A percentile compares a stretch with the other conserved stretches of the same genome.
phyloP scores from a whole-genome alignment of 208 protist genomes.

The Polymyxa betae region DNA sequence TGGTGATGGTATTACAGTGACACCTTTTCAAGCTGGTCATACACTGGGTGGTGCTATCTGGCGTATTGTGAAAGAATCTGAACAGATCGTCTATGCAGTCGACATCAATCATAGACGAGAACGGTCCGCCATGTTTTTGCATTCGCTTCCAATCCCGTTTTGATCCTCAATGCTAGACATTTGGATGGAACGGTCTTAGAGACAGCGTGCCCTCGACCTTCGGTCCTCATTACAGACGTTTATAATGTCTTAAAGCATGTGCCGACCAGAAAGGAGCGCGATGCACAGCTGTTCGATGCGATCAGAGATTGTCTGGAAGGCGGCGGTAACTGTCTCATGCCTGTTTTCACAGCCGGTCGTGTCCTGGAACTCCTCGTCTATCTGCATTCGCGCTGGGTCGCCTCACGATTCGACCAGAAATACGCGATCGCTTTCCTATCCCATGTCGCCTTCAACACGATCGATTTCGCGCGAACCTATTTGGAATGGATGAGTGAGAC shows the following conservation, averaged over 20 bases:
- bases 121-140: neutral
- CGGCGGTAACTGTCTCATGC: slow-evolving; percentile 81
- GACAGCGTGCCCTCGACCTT: slow-evolving; percentile 63
- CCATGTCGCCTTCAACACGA: slow-evolving; percentile 67
- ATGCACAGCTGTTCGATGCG: slow-evolving; percentile 54
- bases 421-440: slow-evolving; percentile 76
- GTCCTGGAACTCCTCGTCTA: slow-evolving; percentile 73
- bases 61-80: slow-evolving; percentile 80
- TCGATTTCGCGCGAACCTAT: slow-evolving; percentile 73
- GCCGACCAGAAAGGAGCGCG: slow-evolving; percentile 25
- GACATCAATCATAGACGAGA: slow-evolving; percentile 82
- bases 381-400: slow-evolving; percentile 75
- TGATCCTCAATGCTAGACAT: slow-evolving; percentile 63
- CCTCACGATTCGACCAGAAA: slow-evolving; percentile 54
- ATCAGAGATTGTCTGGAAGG: slow-evolving; percentile 65
- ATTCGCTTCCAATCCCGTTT: neutral
- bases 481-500: slow-evolving; percentile 74
- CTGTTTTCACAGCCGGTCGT: slow-evolving; percentile 76
- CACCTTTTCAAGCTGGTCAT: slow-evolving; percentile 69
- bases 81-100: slow-evolving; percentile 83
- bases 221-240: slow-evolving; percentile 76
- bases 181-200: slow-evolving; percentile 72
- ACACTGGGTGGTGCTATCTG: slow-evolving; percentile 81
- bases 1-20: slow-evolving; percentile 65
- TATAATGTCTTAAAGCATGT: slow-evolving; percentile 60